A percentile compares a stretch with the other conserved stretches of the same genome.
Conservation (phyloP, 148 eudicot genomes). For the Euryodendron excelsum region DNA sequence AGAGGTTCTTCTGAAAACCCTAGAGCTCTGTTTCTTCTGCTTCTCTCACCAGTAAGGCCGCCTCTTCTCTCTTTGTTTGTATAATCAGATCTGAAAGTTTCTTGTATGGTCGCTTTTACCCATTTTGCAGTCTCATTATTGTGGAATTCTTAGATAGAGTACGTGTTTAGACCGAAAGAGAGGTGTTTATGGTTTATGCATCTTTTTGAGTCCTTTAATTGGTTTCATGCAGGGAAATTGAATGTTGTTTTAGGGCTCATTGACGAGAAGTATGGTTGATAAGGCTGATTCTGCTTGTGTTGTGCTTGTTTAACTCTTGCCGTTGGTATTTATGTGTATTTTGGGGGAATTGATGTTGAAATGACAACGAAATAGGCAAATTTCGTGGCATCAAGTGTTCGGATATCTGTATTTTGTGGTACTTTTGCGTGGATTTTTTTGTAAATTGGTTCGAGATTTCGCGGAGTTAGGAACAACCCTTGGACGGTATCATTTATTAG, state of each 20-base stretch:
- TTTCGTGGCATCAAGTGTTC: neutral
- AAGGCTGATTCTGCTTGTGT: neutral
- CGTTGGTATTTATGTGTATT: neutral
- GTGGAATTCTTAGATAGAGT: neutral
- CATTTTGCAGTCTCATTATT: neutral
- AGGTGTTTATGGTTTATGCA: neutral
- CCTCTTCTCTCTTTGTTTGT: neutral
- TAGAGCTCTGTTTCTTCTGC: neutral
- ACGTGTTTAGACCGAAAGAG: no score
- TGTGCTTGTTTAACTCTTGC: neutral
- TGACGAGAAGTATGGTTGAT: neutral
- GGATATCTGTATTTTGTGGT: neutral
- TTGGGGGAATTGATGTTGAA: neutral
- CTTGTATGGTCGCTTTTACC: neutral
- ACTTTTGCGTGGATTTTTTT: neutral
- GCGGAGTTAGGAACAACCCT: neutral
- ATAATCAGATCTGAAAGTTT: conserved; percentile 11
- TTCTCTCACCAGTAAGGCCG: neutral
- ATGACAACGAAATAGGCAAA: neutral
- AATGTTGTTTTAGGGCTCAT: neutral
- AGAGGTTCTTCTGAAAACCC: conserved; percentile 19
- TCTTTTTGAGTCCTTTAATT: neutral
- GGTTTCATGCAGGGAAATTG: neutral
- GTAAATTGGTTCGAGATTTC: neutral
- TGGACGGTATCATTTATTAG: neutral